Conservation (phyloP, 106 monocot species). For the Narthecium ossifragum region DNA sequence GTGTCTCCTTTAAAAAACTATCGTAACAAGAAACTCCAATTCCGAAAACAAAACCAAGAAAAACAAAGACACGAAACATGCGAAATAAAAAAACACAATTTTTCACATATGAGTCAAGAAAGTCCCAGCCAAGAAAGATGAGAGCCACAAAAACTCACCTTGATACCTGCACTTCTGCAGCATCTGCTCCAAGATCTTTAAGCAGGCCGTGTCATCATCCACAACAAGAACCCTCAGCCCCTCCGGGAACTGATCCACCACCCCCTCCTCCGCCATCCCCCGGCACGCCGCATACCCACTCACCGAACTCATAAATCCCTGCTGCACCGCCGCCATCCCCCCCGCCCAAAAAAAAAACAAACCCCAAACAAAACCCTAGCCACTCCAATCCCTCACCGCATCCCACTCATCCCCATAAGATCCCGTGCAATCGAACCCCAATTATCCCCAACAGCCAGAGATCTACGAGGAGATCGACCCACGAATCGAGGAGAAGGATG, state of each 20-base stretch:
- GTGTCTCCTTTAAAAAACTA: no score
- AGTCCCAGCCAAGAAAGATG: no score
- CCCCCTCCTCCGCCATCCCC: background rate
- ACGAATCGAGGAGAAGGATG: background rate
- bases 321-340: background rate
- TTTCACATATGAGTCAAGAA: no score
- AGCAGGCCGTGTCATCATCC: slow-evolving; percentile 37
- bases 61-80: no score
- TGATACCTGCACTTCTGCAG: slow-evolving; percentile 30
- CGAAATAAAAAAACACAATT: no score
- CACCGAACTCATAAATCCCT: background rate
- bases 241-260: slow-evolving; percentile 26
- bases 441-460: background rate
- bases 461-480: background rate
- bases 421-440: no score
- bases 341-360: background rate
- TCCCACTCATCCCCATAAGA: background rate
- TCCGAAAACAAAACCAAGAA: no score
- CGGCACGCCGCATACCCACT: background rate
- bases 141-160: slow-evolving; percentile 20
- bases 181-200: slow-evolving; percentile 31
- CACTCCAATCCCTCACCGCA: background rate
- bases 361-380: background rate
- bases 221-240: slow-evolving; percentile 42
- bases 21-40: no score